Evolutionary conservation across 2,329 filamentous ascomycete genomes (phyloP).

Genomic region (Diaporthe amygdali): DNA sequence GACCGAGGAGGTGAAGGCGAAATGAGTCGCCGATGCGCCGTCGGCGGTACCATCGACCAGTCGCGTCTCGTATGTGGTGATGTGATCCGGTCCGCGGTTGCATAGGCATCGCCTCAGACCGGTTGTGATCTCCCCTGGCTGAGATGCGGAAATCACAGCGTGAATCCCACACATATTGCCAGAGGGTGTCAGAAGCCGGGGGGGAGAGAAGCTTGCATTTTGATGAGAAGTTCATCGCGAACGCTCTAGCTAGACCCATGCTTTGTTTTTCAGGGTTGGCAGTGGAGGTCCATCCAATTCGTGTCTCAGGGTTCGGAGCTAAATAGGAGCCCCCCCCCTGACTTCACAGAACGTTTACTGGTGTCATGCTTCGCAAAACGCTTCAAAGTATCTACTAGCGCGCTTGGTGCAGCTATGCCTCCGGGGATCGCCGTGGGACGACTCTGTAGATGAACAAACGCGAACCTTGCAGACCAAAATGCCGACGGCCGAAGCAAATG

Average conservation of each 20-base stretch:
- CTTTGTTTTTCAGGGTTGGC: neutral
- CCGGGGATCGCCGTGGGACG: too few species aligned
- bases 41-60: conserved; percentile 29
- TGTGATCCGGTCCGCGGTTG: conserved; percentile 66
- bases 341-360: too few species aligned
- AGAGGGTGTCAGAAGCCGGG: neutral
- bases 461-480: neutral
- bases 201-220: neutral
- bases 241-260: neutral
- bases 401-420: too few species aligned
- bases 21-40: conserved; percentile 40
- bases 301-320: neutral
- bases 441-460: too few species aligned
- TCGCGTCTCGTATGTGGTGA: conserved; percentile 46
- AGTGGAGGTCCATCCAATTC: neutral
- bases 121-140: conserved; percentile 36
- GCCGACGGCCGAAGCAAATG: neutral
- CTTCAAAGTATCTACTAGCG: neutral
- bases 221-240: neutral
- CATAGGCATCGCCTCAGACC: conserved; percentile 51
- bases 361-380: too few species aligned
- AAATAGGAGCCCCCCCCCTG: neutral
- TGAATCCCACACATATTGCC: conserved; percentile 66
- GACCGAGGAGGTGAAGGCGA: conserved; percentile 82
- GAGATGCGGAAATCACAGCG: conserved; percentile 48